A percentile compares a stretch with the other conserved stretches of the same genome.
phyloP scores from a whole-genome alignment of 441 rosid species.

The Erodium texanum region DNA sequence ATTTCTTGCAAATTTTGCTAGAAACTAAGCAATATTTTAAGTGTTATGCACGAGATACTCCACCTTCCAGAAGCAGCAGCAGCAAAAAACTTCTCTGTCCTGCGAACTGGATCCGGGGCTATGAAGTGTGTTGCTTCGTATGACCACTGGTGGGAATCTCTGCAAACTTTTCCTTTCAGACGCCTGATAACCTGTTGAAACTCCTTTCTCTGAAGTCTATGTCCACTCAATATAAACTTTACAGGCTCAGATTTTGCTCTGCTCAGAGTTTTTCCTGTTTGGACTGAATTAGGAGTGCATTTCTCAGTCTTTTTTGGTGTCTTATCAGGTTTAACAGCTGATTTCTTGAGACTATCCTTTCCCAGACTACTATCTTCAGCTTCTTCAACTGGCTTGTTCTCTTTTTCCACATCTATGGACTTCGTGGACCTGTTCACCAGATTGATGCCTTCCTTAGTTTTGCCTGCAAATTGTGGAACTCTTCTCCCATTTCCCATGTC shows the following conservation, averaged over 20 bases:
- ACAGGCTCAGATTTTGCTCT: slow-evolving; percentile 32
- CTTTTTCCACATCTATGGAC: slow-evolving; percentile 36
- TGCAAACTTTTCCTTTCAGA: slow-evolving; percentile 66
- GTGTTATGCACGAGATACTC: not conserved
- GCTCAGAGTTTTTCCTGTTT: slow-evolving; percentile 17
- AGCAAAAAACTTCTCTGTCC: slow-evolving; percentile 16
- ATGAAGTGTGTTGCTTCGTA: slow-evolving; percentile 92
- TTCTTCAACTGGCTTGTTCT: slow-evolving; percentile 31
- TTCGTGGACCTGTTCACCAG: slow-evolving; percentile 17
- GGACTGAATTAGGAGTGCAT: slow-evolving; percentile 21
- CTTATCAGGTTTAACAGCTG: slow-evolving; percentile 25
- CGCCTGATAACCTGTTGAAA: slow-evolving; percentile 54
- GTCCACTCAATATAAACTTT: slow-evolving; percentile 68
- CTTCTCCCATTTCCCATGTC: slow-evolving; percentile 22
- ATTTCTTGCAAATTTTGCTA: not conserved
- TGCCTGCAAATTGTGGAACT: slow-evolving; percentile 16
- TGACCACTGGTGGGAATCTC: slow-evolving; percentile 93
- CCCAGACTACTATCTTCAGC: slow-evolving; percentile 20
- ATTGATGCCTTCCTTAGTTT: slow-evolving; percentile 15
- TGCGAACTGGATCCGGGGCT: slow-evolving; percentile 43
- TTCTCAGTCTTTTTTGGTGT: slow-evolving; percentile 18
- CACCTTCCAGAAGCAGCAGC: slow-evolving; percentile 13
- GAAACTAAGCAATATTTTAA: not conserved
- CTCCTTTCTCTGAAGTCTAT: slow-evolving; percentile 57
- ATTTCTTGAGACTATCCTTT: slow-evolving; percentile 22